Evolutionary conservation across 2,329 filamentous ascomycete species (phyloP).

Genomic region (Achaetomium macrosporum): DNA sequence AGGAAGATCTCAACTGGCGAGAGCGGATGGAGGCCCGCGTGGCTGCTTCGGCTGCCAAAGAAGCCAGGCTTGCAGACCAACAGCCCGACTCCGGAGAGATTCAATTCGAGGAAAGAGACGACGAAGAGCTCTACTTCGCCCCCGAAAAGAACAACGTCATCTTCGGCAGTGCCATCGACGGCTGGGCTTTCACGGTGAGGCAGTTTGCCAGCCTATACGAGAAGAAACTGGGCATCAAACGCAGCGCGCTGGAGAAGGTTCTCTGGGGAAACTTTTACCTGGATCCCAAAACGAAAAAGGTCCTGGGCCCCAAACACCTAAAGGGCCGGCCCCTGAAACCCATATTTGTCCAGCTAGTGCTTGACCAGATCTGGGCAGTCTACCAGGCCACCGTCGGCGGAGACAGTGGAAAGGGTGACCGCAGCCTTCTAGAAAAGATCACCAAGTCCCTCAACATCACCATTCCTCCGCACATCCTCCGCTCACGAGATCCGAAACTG

Average conservation of each 20-base stretch:
- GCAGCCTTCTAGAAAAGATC: conserved; percentile 81
- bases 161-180: conserved; percentile 93
- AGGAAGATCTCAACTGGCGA: conserved; percentile 93
- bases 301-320: conserved; percentile 83
- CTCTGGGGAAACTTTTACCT: conserved; percentile 96
- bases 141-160: conserved; percentile 99
- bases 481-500: conserved; percentile 76
- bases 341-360: conserved; percentile 93
- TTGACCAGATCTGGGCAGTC: conserved; percentile 94
- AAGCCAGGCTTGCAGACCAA: conserved; percentile 42
- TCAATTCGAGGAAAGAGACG: conserved; percentile 83
- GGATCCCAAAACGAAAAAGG: conserved; percentile 93
- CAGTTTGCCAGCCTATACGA: conserved; percentile 93
- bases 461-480: conserved; percentile 75
- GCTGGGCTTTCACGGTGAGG: conserved; percentile 96
- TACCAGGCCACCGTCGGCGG: conserved; percentile 86
- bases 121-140: conserved; percentile 96
- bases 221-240: conserved; percentile 93
- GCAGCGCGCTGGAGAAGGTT: conserved; percentile 80
- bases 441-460: conserved; percentile 83
- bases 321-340: conserved; percentile 89
- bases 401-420: conserved; percentile 76
- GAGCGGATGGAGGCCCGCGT: conserved; percentile 85
- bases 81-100: conserved; percentile 52
- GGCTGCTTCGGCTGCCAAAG: conserved; percentile 62